A percentile compares a stretch with the other conserved stretches of the same genome.
These are phyloP conservation scores for Penicillium coprophilum DNA, from an alignment of 495 filamentous ascomycete genomes.

Conservation along the genomic window DNA sequence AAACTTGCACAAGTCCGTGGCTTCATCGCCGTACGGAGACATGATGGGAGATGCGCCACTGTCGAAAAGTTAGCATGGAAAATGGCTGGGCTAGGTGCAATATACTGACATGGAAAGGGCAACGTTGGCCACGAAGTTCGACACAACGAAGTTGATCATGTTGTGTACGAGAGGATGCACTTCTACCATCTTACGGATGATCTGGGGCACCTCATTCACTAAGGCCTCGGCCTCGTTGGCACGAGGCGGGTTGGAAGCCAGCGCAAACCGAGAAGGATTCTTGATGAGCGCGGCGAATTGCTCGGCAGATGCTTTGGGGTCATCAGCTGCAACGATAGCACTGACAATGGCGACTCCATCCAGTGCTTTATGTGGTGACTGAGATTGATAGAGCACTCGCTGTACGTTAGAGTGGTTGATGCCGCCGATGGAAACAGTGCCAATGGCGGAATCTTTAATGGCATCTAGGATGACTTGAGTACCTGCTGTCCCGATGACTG, in stretches of 20 bases:
- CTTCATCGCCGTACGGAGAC: conserved; percentile 83
- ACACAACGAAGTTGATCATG: conserved; percentile 93
- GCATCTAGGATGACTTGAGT: conserved; percentile 64
- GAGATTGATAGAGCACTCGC: conserved; percentile 67
- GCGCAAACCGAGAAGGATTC: conserved; percentile 49
- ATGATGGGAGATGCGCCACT: conserved; percentile 90
- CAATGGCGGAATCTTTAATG: conserved; percentile 49
- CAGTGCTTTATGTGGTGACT: conserved; percentile 50
- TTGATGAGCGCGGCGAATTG: conserved; percentile 54
- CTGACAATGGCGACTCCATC: conserved; percentile 88
- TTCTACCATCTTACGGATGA: conserved; percentile 59
- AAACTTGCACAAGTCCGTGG: conserved; percentile 68
- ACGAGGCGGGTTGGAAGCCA: conserved; percentile 17
- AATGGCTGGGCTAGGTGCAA: neutral
- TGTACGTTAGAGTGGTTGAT: conserved; percentile 78
- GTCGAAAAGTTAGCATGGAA: conserved; percentile 14
- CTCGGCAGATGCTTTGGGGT: conserved; percentile 60
- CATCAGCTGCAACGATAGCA: conserved; percentile 73
- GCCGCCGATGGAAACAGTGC: conserved; percentile 81
- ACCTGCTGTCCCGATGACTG: conserved; percentile 79
- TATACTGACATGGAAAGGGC: conserved; percentile 64
- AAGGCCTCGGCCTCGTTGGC: conserved; percentile 40
- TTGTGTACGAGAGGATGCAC: conserved; percentile 83
- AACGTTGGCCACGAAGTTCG: conserved; percentile 91
- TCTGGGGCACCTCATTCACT: conserved; percentile 47